Conservation (phyloP, 2,329 filamentous ascomycete species). For the Basipetospora chlamydospora region DNA sequence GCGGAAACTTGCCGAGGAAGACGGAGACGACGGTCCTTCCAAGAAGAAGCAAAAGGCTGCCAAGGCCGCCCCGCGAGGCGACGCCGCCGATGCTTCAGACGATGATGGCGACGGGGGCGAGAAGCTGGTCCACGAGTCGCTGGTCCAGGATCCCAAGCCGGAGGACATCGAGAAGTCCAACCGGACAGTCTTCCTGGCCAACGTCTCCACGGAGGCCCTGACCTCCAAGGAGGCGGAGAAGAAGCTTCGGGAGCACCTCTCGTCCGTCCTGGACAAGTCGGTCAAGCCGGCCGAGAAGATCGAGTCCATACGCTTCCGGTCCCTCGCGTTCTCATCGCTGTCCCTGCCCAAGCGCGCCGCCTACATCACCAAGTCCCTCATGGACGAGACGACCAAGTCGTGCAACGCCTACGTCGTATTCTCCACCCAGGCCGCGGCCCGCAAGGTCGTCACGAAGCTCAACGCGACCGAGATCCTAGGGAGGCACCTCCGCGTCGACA, state of each 20-base stretch:
- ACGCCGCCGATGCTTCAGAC: conserved; percentile 27
- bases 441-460: conserved; percentile 58
- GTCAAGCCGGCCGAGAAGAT: conserved; percentile 51
- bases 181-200: conserved; percentile 84
- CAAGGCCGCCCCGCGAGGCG: conserved; percentile 27
- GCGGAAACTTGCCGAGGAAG: conserved; percentile 45
- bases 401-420: conserved; percentile 94
- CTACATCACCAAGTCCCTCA: conserved; percentile 77
- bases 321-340: conserved; percentile 66
- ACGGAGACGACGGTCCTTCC: conserved; percentile 35
- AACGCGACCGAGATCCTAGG: conserved; percentile 77
- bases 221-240: conserved; percentile 71
- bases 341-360: conserved; percentile 85
- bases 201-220: conserved; percentile 73
- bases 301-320: conserved; percentile 87
- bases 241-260: conserved; percentile 59
- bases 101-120: conserved; percentile 18
- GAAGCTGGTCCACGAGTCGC: conserved; percentile 40
- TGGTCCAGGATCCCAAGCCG: conserved; percentile 34
- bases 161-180: conserved; percentile 68
- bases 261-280: conserved; percentile 51
- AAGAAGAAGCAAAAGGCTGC: conserved; percentile 38
- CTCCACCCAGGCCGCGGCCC: conserved; percentile 57
- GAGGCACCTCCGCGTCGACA: conserved; percentile 82
- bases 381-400: conserved; percentile 81